phyloP scores from a whole-genome alignment of 2,329 filamentous ascomycete species.

The Phyllosticta paracitricarpa region DNA sequence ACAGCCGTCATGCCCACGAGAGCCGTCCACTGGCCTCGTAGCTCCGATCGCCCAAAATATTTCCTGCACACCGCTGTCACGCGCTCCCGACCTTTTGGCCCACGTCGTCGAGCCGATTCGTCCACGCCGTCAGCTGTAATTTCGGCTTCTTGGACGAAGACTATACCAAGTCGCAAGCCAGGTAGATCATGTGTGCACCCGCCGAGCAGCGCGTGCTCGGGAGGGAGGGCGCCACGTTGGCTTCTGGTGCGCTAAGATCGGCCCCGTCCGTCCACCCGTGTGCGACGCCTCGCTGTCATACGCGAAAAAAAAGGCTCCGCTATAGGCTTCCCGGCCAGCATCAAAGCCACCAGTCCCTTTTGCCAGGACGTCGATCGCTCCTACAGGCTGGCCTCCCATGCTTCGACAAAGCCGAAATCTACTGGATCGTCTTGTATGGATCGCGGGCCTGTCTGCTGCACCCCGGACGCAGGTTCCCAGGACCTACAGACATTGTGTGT shows the following conservation, averaged over 20 bases:
- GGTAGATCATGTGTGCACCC: background rate
- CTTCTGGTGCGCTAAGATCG: background rate
- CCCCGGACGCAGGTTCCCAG: background rate
- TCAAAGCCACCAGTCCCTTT: background rate
- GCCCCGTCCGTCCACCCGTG: background rate
- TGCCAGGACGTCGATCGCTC: background rate
- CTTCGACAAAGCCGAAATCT: background rate
- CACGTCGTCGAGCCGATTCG: background rate
- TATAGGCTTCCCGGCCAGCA: background rate
- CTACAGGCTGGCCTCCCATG: background rate
- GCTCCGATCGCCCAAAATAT: background rate
- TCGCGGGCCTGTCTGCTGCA: background rate
- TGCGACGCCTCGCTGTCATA: constrained; percentile 7
- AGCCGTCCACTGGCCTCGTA: background rate
- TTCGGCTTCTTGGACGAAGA: background rate
- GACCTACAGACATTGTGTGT: background rate
- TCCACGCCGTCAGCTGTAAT: background rate
- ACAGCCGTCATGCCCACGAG: background rate
- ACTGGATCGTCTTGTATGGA: background rate
- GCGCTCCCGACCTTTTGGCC: background rate
- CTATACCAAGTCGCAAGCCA: background rate
- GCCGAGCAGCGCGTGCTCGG: background rate
- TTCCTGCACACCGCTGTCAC: background rate
- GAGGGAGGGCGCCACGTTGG: background rate
- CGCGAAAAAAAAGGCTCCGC: background rate